These are phyloP conservation scores for Arthrobotrys entomopaga DNA, from an alignment of 2,329 filamentous ascomycete genomes.

Conservation along the genomic window DNA sequence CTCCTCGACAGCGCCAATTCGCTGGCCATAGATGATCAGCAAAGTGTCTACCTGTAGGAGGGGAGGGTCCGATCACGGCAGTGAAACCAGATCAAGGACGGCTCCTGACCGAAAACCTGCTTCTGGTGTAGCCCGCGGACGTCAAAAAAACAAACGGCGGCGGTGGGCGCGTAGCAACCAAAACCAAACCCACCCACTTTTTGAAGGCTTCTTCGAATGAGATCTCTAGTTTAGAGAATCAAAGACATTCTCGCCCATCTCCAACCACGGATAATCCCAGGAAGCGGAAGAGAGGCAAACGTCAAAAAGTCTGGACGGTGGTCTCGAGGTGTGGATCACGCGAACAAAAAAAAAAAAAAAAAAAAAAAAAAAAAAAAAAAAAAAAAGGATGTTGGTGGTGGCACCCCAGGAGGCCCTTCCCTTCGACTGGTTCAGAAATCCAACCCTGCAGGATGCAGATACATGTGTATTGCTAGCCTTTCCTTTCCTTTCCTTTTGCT, in stretches of 20 bases:
- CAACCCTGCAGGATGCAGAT: conserved; percentile 39
- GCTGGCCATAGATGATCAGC: too few species aligned
- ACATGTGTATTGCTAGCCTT: conserved; percentile 20
- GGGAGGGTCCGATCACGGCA: conserved; percentile 5
- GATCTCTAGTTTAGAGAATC: conserved; percentile 31
- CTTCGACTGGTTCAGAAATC: conserved; percentile 1
- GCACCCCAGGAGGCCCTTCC: neutral
- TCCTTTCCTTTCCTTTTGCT: too few species aligned
- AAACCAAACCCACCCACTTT: neutral
- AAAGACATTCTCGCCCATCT: conserved; percentile 31
- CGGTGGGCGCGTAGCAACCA: conserved; percentile 14
- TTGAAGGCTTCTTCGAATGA: conserved; percentile 1
- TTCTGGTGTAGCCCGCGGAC: neutral
- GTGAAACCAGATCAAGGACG: neutral
- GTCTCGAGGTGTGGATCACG: conserved; percentile 47
- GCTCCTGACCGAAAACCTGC: conserved; percentile 11
- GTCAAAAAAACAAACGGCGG: conserved; percentile 7
- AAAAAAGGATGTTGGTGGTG: conserved; percentile 26
- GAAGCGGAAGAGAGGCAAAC: conserved; percentile 4
- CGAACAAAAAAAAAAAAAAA: conserved; percentile 40
- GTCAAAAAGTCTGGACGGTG: conserved; percentile 9
- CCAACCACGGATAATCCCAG: neutral
- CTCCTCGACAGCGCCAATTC: too few species aligned
- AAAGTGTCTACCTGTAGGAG: neutral
- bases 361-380: too few species aligned